These are phyloP conservation scores for Gentiana macrophylla DNA, from an alignment of 257 asterid genomes.

Conservation along the genomic window DNA sequence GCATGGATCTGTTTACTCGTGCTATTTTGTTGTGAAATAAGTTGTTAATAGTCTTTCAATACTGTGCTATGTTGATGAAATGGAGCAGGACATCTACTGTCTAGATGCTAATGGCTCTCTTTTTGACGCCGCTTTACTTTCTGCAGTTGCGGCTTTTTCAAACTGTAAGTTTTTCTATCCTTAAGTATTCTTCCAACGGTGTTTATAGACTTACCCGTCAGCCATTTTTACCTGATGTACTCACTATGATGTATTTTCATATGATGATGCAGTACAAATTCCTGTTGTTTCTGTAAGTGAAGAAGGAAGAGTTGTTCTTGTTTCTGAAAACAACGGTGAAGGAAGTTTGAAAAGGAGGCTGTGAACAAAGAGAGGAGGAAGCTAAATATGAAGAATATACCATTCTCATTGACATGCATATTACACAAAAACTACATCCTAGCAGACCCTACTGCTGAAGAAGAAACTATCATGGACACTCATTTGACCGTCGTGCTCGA, in stretches of 20 bases:
- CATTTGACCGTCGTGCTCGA: slow-evolving; percentile 66
- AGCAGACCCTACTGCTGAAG: slow-evolving; percentile 95
- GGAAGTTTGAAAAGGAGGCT: slow-evolving; percentile 46
- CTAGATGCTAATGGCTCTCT: slow-evolving; percentile 96
- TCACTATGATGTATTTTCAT: slow-evolving; percentile 6
- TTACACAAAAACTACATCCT: slow-evolving; percentile 84
- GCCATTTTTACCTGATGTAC: too few species aligned
- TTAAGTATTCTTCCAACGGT: too few species aligned
- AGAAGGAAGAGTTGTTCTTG: slow-evolving; percentile 70
- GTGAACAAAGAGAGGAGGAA: slow-evolving; percentile 71
- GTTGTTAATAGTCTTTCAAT: too few species aligned
- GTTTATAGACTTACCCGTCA: background rate
- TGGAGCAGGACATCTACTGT: slow-evolving; percentile 80
- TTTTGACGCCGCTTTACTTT: slow-evolving; percentile 87
- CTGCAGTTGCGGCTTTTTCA: slow-evolving; percentile 88
- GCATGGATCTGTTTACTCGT: too few species aligned
- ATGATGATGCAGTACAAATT: slow-evolving; percentile 53
- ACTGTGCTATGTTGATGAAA: background rate
- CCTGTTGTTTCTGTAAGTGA: slow-evolving; percentile 75
- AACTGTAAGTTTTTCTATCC: slow-evolving; percentile 42
- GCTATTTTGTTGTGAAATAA: too few species aligned
- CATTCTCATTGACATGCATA: slow-evolving; percentile 70
- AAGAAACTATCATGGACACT: slow-evolving; percentile 91
- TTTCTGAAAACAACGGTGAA: slow-evolving; percentile 41
- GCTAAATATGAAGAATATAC: slow-evolving; percentile 41